Conservation (phyloP, 2,329 filamentous ascomycete genomes). For the Cladobotryum mycophilum region DNA sequence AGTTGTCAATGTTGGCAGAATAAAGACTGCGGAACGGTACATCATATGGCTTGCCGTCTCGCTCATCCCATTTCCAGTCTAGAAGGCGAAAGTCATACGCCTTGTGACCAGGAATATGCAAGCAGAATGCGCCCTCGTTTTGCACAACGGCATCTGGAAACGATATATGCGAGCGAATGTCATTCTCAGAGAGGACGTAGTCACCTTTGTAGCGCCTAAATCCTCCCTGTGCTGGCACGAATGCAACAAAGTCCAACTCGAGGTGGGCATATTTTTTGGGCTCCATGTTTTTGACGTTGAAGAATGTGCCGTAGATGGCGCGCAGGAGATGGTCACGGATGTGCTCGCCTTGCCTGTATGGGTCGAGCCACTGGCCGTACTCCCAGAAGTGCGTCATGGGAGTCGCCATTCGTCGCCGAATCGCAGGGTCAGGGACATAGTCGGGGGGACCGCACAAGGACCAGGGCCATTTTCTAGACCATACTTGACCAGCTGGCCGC, state of each 20-base stretch:
- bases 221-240: background rate
- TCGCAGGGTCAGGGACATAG: background rate
- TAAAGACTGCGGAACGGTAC: constrained; percentile 1
- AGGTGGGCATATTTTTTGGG: constrained; percentile 5
- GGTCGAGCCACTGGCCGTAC: background rate
- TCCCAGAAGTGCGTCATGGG: constrained; percentile 1
- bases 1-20: background rate
- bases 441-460: background rate
- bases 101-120: background rate
- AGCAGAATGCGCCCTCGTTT: background rate
- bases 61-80: constrained; percentile 1
- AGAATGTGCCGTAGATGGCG: constrained; percentile 4
- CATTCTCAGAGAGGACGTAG: background rate
- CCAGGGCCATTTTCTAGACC: constrained; percentile 1
- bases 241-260: background rate
- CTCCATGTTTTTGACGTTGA: background rate
- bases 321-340: constrained; percentile 1
- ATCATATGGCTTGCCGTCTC: constrained; percentile 1
- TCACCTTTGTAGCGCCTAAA: background rate
- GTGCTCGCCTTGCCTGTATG: background rate
- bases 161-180: background rate
- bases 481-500: constrained; percentile 1
- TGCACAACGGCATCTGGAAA: background rate
- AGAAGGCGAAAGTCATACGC: background rate
- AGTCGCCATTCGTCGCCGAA: background rate